Evolutionary conservation across 306 rosid genomes (phyloP), one percentile per base, ranked within the genome.

Genomic region (Argentina anserina): DNA sequence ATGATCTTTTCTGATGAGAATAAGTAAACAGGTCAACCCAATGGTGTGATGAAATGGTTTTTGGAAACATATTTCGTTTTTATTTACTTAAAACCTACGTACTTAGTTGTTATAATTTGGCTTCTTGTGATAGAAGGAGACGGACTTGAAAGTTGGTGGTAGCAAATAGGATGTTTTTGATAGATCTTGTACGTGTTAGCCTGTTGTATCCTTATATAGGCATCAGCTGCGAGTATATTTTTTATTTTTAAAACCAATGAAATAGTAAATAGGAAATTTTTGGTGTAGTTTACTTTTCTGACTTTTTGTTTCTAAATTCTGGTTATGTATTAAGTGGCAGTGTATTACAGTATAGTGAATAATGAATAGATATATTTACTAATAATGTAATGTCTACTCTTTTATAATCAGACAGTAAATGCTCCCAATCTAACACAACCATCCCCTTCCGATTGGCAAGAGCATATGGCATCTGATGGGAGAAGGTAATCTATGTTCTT

Each of bases 361-460:
- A 74, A 23, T 70, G 58, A 73, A 26, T 28, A 21, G 13, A 60
- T 12, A 29, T 18, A 47, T 13, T 26, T 63, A 13, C 53, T 42
- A 13, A 33, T 15, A 0, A 42, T 43, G 28, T 75, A 41, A 67
- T 28, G 5, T 73, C 14, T 46, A 65, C 56, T 77, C 70, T 82
- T 73, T 28, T 80, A 72, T 76, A 76, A 81, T 72, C 85, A 90
- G 99, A 80, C 78, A 40, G 76, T 76, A 65, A 80, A 71, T 88
- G 86, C 79, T 67, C 61, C 83, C 28, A 68, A 69, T 61, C 67
- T 72, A 65, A 76, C 75, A 78, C 91, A 77, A 78, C 90, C 73
- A 13, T 84, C 91, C 12, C 60, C 85, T 78, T 85, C 99, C 80
- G 99, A 94, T 84, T 94, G 99, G 99, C 97, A 91, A 89, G 99